Percentiles rank a stretch among this genome's conserved stretches.
Conservation (phyloP, 228 moss, liverwort and hornwort genomes). For the Sphagnum magellanicum region DNA sequence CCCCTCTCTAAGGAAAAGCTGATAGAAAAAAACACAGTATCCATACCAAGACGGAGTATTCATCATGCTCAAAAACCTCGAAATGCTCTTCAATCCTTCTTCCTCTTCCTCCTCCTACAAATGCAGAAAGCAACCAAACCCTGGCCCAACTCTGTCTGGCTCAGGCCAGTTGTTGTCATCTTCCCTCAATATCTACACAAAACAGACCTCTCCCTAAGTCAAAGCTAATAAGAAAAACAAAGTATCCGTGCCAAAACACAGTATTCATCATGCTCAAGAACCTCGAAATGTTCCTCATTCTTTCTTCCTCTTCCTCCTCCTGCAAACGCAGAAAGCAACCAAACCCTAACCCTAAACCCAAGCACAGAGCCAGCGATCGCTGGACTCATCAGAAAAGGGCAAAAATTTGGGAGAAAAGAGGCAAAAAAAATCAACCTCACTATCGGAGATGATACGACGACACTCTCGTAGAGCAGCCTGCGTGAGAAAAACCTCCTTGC, state of each 20-base stretch:
- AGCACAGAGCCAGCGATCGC: too few relatives aligned
- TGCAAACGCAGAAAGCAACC: too few relatives aligned
- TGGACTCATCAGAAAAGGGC: too few relatives aligned
- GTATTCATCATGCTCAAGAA: too few relatives aligned
- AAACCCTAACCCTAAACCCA: constrained; percentile 14
- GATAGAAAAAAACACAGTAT: not conserved
- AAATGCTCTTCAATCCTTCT: too few relatives aligned
- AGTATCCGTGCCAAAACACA: not conserved
- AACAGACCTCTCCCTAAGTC: not conserved
- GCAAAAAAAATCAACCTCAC: constrained; percentile 41
- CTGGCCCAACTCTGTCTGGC: constrained; percentile 69
- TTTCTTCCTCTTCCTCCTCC: too few relatives aligned
- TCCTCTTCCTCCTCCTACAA: too few relatives aligned
- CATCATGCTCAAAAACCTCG: too few relatives aligned
- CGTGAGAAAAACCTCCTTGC: constrained; percentile 89
- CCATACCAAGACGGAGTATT: too few relatives aligned
- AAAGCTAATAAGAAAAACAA: not conserved
- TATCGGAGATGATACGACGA: constrained; percentile 83
- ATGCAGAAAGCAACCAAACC: too few relatives aligned
- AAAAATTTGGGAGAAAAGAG: too few relatives aligned
- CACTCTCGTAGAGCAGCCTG: constrained; percentile 76
- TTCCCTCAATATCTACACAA: constrained; percentile 81
- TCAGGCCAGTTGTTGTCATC: constrained; percentile 98
- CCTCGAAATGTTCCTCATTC: too few relatives aligned
- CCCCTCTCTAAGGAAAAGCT: not conserved